Conservation (phyloP, 306 rosid genomes). For the Datisca glomerata region DNA sequence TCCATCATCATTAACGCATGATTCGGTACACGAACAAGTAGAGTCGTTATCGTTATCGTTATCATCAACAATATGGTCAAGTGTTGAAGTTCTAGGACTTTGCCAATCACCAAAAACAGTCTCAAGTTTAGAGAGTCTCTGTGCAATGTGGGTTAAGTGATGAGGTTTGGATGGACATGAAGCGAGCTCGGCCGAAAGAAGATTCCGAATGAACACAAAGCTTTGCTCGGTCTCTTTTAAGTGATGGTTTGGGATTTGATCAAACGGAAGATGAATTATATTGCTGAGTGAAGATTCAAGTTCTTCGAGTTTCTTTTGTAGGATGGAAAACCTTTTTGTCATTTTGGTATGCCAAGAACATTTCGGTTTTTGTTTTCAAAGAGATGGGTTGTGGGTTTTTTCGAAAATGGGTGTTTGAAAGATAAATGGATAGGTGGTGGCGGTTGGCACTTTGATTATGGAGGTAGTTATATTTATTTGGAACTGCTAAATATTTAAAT, state of each 20-base stretch:
- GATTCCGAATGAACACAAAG: constrained; percentile 1
- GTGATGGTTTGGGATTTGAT: not conserved
- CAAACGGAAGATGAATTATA: not conserved
- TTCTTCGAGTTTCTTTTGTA: constrained; percentile 11
- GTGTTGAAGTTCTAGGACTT: too few species aligned
- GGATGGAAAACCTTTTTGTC: constrained; percentile 8
- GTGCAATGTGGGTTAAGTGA: constrained; percentile 5
- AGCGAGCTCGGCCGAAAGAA: constrained; percentile 9
- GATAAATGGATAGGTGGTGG: too few species aligned
- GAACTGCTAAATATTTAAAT: too few species aligned
- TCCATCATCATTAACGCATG: constrained; percentile 10
- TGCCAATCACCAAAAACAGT: not conserved
- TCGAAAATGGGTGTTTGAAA: too few species aligned
- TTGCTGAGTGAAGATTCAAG: constrained; percentile 3
- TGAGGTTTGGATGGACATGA: constrained; percentile 5
- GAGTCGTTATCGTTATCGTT: not conserved
- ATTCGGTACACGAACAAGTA: constrained; percentile 7
- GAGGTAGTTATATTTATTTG: too few species aligned
- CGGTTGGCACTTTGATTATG: too few species aligned
- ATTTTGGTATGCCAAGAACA: not conserved
- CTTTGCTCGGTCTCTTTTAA: not conserved
- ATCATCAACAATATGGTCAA: not conserved
- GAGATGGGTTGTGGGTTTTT: too few species aligned
- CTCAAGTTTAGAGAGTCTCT: constrained; percentile 1
- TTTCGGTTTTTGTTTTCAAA: too few species aligned